Evolutionary conservation across 106 monocot species (phyloP), one percentile per base, ranked within the genome.

Genomic region (Allium fistulosum): DNA sequence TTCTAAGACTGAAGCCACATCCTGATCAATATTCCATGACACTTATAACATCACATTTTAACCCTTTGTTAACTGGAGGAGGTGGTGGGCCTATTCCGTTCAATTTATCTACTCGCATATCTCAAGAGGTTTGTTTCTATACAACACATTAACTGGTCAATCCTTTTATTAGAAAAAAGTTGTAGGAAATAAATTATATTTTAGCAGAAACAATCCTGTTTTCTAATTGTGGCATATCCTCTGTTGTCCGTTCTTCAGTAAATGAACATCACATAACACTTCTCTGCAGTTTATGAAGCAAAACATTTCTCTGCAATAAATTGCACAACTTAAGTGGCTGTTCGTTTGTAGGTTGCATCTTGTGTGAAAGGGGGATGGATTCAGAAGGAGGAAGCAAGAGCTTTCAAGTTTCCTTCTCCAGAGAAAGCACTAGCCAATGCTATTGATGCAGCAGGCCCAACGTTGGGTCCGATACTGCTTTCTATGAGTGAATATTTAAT

Each of bases 71-170:
- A 57, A 47, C 73, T 22, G 94, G 93, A 51, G 88, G 86, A 22
- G 93, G 93, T 74, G 94, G 94, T 51, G 93, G 89, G 7, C 94
- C 94, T 47, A 82, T 94, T 77, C 94, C 94, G 47, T 94, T 90
- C 76, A 90, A 94, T 82, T 72, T 94, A 9, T 80, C 84, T 47
- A 45, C 76, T 1, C 68, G 70, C 57, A 76, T 90, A 75, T 69
- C 87, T 52, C 52, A 78, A 61, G 81, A 90, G 94, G 94, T 94
- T 37, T 49, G 57, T 26, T 53, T 57, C 69, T 37, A 57, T 17
- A 15, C 52, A n/a, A 59, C 13, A 9, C 46, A 58, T 11, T 70
- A n/a, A 46, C 59, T 57, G 46, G 47, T 18, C 8, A 37, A n/a
- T 73, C 7, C 7, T 56, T 73, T 49, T 74, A 56, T 52, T 48